These are phyloP conservation scores for Talaromyces verruculosus DNA, from an alignment of 2,329 filamentous ascomycete species.

Conservation along the genomic window DNA sequence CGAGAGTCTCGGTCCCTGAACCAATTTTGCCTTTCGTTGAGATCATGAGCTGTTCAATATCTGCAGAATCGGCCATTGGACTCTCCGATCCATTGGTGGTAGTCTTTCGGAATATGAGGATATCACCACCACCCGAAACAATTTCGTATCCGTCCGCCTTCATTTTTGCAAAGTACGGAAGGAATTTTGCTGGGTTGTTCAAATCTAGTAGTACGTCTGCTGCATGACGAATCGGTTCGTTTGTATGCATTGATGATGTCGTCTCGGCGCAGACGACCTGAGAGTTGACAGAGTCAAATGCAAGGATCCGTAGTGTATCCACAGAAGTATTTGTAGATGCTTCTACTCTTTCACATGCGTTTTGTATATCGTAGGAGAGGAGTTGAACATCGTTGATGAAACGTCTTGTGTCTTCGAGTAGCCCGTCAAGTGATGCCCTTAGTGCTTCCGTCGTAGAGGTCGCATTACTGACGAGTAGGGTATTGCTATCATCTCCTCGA, in stretches of 20 bases:
- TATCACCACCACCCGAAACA: slow-evolving; percentile 42
- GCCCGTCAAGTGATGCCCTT: not conserved
- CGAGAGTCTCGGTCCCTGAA: not conserved
- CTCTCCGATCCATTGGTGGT: not conserved
- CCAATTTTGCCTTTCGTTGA: not conserved
- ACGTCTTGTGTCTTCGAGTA: slow-evolving; percentile 9
- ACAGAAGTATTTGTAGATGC: slow-evolving; percentile 19
- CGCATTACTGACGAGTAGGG: not conserved
- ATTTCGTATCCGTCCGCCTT: slow-evolving; percentile 45
- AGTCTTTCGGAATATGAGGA: slow-evolving; percentile 38
- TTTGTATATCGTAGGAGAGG: slow-evolving; percentile 17
- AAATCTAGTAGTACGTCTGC: slow-evolving; percentile 40
- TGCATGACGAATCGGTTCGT: slow-evolving; percentile 29
- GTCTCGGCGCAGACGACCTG: slow-evolving; percentile 35
- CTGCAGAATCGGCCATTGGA: not conserved
- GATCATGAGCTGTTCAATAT: not conserved
- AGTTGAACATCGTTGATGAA: slow-evolving; percentile 17
- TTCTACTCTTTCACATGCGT: slow-evolving; percentile 18
- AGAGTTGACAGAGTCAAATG: slow-evolving; percentile 37
- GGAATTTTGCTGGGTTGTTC: slow-evolving; percentile 43
- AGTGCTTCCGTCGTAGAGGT: too few species aligned
- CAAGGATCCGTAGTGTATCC: slow-evolving; percentile 37
- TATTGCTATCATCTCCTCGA: not conserved
- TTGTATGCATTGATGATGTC: slow-evolving; percentile 32
- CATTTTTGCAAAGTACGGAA: slow-evolving; percentile 42